Evolutionary conservation across 1,284 basidiomycete genomes (phyloP), one percentile per base, ranked within the genome.

Genomic region (Leccinum variabile): DNA sequence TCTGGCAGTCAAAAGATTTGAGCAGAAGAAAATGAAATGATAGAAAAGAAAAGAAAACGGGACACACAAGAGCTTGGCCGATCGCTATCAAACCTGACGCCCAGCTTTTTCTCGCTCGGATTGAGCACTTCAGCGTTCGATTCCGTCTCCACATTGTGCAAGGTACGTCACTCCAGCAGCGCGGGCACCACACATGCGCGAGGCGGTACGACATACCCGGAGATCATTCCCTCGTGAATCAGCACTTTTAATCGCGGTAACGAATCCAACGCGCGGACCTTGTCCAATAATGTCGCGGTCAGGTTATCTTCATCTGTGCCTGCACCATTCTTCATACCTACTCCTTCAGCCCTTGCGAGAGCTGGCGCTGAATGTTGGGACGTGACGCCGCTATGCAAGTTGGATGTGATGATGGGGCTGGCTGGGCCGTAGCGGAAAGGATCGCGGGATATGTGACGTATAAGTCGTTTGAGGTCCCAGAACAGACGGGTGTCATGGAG

Each of bases 181-280:
- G 10, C 10, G 9, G 16, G n/a, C 14, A 18, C 14, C 4, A 25
- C 25, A 28, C 39, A 50, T 25, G 49, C 25, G 28, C 25, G 4
- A 1, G 5, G 18, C 2, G 44, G 18, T 18, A 46, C 10, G 53
- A 81, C 91, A 72, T 66, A 93, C 93, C 68, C 90, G 81, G 44
- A 98, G 84, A 75, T 98, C 95, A 76, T 98, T 98, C 13, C 91
- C 90, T 75, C 89, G 90, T 65, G 98, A 78, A 80, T 98, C 97
- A 63, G 98, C 14, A 87, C 87, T 3, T 96, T 95, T 11, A 97
- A 78, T 52, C 94, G 80, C 30, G 95, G 94, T 61, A 97, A 77
- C 28, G 87, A 85, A 68, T 96, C 94, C 71, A 97, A 76, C n/a
- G 92, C 92, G 52, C 92, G 81, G 1, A 93, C 90, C 76, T 90